phyloP scores from a whole-genome alignment of 441 rosid genomes.

The Pelargonium myrrhifolium region DNA sequence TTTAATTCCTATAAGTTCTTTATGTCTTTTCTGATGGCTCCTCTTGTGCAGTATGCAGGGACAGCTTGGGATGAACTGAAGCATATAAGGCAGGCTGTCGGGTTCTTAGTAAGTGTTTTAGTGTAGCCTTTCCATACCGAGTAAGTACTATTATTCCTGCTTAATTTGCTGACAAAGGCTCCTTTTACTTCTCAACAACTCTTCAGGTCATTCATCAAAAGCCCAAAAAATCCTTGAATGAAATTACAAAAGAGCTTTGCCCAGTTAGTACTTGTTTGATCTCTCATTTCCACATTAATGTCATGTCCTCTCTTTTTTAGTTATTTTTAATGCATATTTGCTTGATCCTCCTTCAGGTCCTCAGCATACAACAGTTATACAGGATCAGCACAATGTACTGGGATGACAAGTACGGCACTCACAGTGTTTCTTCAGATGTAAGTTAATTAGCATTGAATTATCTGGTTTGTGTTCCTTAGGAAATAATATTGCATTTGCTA shows the following conservation, averaged over 20 bases:
- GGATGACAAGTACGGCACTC: constrained; percentile 7
- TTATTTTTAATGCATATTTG: background rate
- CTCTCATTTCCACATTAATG: background rate
- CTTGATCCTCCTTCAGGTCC: background rate
- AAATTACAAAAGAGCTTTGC: constrained; percentile 85
- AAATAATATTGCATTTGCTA: no score
- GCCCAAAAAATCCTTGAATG: constrained; percentile 90
- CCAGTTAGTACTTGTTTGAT: constrained; percentile 36
- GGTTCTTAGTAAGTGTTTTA: constrained; percentile 51
- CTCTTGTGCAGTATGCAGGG: constrained; percentile 66
- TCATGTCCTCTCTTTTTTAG: background rate
- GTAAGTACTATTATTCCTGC: constrained; percentile 10
- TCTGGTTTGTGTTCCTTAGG: no score
- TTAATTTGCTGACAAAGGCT: constrained; percentile 2
- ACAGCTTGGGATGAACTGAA: constrained; percentile 74
- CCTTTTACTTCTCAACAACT: constrained; percentile 5
- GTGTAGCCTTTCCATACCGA: constrained; percentile 18
- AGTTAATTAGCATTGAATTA: no score
- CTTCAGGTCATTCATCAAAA: constrained; percentile 95
- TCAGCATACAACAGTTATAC: constrained; percentile 1
- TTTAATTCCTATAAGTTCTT: constrained; percentile 7
- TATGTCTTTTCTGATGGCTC: constrained; percentile 16
- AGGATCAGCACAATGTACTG: constrained; percentile 5
- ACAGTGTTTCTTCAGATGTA: constrained; percentile 3
- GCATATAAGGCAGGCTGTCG: constrained; percentile 70